Conservation (phyloP, 139 green algal genomes). For the Chlorella sp. region DNA sequence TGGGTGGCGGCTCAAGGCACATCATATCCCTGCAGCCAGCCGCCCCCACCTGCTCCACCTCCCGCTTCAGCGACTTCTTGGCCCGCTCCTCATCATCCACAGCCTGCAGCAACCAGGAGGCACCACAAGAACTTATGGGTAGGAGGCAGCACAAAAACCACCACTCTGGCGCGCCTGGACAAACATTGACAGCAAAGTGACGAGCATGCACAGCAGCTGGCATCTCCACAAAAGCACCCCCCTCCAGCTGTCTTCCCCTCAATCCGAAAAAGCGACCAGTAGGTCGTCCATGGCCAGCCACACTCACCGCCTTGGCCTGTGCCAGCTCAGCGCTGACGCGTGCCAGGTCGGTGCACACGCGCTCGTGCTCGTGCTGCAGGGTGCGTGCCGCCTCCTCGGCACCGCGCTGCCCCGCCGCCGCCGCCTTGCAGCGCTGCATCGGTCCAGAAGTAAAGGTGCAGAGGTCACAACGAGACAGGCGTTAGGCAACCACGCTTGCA, state of each 20-base stretch:
- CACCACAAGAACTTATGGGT: neutral
- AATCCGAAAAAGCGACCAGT: neutral
- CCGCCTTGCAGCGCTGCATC: neutral
- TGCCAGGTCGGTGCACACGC: conserved; percentile 8
- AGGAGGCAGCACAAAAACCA: too few relatives aligned
- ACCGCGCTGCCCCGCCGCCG: neutral
- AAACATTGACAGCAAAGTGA: too few relatives aligned
- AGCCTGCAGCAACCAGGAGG: neutral
- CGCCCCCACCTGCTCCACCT: conserved; percentile 28
- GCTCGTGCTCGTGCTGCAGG: conserved; percentile 8
- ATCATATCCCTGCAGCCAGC: neutral
- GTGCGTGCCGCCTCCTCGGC: neutral
- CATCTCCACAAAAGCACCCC: neutral
- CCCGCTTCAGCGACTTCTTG: conserved; percentile 5
- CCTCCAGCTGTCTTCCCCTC: too few relatives aligned
- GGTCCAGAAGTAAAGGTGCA: neutral
- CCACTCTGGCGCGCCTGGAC: too few relatives aligned
- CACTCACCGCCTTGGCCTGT: neutral
- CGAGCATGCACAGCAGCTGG: neutral
- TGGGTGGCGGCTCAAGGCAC: neutral
- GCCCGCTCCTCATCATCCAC: neutral
- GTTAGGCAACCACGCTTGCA: too few relatives aligned
- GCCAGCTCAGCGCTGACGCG: conserved; percentile 6
- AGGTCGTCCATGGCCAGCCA: neutral
- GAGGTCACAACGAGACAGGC: neutral